phyloP scores from a whole-genome alignment of 257 asterid genomes.

The Solanum dulcamara region DNA sequence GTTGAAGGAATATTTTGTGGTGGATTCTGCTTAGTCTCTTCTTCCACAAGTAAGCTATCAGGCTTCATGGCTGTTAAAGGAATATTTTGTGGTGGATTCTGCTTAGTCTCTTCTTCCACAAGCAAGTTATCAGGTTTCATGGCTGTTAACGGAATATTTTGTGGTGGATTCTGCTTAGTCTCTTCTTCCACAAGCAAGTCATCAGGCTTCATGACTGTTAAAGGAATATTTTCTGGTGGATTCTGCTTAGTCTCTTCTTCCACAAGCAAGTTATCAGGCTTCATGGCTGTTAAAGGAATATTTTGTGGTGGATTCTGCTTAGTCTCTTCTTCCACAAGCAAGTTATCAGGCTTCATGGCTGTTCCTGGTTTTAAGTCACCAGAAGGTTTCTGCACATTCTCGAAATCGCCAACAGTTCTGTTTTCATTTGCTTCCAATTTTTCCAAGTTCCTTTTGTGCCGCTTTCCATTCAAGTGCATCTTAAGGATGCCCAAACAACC shows the following conservation, averaged over 20 bases:
- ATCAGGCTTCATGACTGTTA: background rate
- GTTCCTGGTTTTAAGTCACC: background rate
- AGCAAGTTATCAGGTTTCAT: background rate
- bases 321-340: background rate
- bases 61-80: background rate
- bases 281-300: background rate
- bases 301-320: background rate
- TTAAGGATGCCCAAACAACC: slow-evolving; percentile 8
- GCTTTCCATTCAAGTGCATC: slow-evolving; percentile 17
- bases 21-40: background rate
- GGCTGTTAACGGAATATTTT: background rate
- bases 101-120: slow-evolving; percentile 1
- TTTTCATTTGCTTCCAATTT: background rate
- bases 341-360: background rate
- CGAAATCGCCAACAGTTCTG: background rate
- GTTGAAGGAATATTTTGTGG: background rate
- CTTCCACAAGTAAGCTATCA: background rate
- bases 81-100: background rate
- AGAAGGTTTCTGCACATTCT: background rate
- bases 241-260: background rate
- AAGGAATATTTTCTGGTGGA: background rate
- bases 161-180: background rate
- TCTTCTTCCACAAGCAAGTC: background rate
- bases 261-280: background rate
- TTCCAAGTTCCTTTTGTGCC: slow-evolving; percentile 14